These are phyloP conservation scores for Hymenoscyphus fructigenus DNA, from an alignment of 2,329 filamentous ascomycete genomes.

Conservation along the genomic window DNA sequence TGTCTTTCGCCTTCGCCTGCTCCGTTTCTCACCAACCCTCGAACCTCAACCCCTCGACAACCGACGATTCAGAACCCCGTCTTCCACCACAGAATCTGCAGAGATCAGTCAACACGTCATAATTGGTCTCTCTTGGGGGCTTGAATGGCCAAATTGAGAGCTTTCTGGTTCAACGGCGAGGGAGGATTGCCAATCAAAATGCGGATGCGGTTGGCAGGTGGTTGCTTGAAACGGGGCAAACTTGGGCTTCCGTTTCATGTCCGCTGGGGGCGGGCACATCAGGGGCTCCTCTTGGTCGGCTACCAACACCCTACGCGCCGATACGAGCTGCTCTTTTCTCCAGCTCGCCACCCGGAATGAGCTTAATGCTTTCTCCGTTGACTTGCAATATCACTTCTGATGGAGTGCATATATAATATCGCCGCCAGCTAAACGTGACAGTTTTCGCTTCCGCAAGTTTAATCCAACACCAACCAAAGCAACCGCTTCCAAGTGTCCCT, in stretches of 20 bases:
- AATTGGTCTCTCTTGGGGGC: not conserved
- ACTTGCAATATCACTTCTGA: not conserved
- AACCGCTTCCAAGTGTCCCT: not conserved
- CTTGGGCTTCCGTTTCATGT: not conserved
- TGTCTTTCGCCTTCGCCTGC: not conserved
- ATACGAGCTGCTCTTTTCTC: not conserved
- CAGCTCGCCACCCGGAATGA: not conserved
- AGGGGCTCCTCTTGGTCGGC: not conserved
- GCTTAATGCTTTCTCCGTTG: not conserved
- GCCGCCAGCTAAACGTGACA: not conserved
- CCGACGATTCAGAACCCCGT: not conserved
- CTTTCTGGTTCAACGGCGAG: not conserved
- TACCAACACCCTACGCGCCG: not conserved
- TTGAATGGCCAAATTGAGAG: not conserved
- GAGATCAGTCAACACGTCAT: not conserved
- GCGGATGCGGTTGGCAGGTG: not conserved
- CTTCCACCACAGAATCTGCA: not conserved
- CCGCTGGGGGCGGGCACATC: not conserved
- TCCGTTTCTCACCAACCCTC: not conserved
- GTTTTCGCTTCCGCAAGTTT: not conserved
- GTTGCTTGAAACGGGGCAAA: not conserved
- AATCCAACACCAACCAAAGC: not conserved
- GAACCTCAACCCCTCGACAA: not conserved
- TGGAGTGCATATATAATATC: not conserved
- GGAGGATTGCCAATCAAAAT: not conserved